phyloP scores from a whole-genome alignment of 192 early-diverging fungal genomes.

The Coemansia sp. region DNA sequence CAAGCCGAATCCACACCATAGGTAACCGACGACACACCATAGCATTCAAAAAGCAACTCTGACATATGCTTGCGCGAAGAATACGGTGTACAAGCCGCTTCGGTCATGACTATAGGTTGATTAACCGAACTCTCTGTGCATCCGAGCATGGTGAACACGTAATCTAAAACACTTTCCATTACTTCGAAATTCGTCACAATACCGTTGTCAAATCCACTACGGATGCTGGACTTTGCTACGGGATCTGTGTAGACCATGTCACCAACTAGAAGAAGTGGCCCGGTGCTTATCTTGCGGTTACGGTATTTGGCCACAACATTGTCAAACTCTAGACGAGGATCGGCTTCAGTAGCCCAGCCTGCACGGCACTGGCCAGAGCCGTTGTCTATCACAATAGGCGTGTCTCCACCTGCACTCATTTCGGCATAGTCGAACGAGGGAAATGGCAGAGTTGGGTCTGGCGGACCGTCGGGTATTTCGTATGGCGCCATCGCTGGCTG shows the following conservation, averaged over 20 bases:
- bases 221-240: constrained; percentile 45
- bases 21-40: constrained; percentile 66
- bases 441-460: constrained; percentile 25
- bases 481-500: constrained; percentile 16
- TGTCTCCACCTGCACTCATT: constrained; percentile 32
- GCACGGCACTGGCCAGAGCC: constrained; percentile 76
- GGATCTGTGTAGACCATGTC: constrained; percentile 33
- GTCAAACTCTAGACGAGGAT: constrained; percentile 58
- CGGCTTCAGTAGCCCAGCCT: constrained; percentile 71
- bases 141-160: constrained; percentile 76
- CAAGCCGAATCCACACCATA: constrained; percentile 89
- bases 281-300: constrained; percentile 30
- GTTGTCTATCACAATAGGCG: constrained; percentile 68
- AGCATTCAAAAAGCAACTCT: constrained; percentile 86
- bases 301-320: constrained; percentile 75
- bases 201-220: constrained; percentile 35
- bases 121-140: constrained; percentile 64
- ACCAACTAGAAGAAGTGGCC: constrained; percentile 32
- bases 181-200: constrained; percentile 44
- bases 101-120: constrained; percentile 87
- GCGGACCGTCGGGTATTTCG: constrained; percentile 48
- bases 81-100: constrained; percentile 71
- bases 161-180: constrained; percentile 82
- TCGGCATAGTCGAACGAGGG: constrained; percentile 55
- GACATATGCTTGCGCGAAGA: constrained; percentile 76